phyloP scores from a whole-genome alignment of 2,329 filamentous ascomycete species.

The Fusarium acutatum region DNA sequence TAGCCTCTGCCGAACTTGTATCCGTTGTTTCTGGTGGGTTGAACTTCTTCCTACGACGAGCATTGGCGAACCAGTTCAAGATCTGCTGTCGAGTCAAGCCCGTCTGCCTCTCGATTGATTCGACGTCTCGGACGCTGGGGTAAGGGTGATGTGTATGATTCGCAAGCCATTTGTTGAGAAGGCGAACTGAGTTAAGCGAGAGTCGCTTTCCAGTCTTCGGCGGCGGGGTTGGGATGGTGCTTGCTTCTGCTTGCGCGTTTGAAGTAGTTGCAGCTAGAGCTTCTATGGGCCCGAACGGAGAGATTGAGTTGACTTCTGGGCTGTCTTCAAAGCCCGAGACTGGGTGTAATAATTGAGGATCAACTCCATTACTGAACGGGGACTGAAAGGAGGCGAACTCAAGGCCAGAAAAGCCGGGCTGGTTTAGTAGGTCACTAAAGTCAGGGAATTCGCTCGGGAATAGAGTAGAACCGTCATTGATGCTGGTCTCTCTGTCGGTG shows the following conservation, averaged over 20 bases:
- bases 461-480: rapidly evolving
- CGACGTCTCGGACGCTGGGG: slow-evolving; percentile 83
- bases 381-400: not conserved
- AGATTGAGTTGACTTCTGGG: too few species aligned
- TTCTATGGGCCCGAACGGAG: rapidly evolving
- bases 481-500: rapidly evolving
- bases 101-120: slow-evolving; percentile 75
- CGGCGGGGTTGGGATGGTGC: too few species aligned
- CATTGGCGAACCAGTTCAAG: slow-evolving; percentile 88
- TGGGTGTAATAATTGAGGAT: not conserved
- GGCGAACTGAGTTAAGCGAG: slow-evolving; percentile 17
- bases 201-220: slow-evolving; percentile 27
- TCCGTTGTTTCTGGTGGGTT: not conserved
- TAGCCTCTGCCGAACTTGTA: not conserved
- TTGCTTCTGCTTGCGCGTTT: not conserved
- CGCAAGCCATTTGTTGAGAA: slow-evolving; percentile 67
- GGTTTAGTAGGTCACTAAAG: rapidly evolving
- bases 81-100: slow-evolving; percentile 82
- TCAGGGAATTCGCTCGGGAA: not conserved
- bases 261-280: not conserved
- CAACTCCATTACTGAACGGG: not conserved
- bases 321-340: not conserved
- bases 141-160: slow-evolving; percentile 81
- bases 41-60: slow-evolving; percentile 76
- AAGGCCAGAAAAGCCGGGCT: not conserved